These are phyloP conservation scores for Pseudogymnoascus verrucosus DNA, from an alignment of 2,329 filamentous ascomycete species.

Conservation along the genomic window DNA sequence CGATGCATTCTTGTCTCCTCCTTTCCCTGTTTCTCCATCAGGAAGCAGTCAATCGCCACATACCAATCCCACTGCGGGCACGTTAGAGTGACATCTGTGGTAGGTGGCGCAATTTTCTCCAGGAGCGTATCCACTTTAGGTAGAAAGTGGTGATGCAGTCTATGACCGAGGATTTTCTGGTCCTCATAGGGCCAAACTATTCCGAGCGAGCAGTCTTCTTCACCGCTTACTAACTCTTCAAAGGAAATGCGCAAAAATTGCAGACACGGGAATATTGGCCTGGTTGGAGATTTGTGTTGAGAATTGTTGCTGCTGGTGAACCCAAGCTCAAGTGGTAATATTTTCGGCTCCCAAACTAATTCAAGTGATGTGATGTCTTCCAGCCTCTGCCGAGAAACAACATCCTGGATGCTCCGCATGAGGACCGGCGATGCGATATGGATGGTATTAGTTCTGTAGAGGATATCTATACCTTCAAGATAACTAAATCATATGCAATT, in stretches of 20 bases:
- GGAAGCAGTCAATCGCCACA: not conserved
- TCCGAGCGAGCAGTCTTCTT: not conserved
- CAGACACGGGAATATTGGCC: not conserved
- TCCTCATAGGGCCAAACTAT: not conserved
- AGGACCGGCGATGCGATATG: not conserved
- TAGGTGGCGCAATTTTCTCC: not conserved
- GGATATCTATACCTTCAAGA: not conserved
- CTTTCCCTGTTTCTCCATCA: not conserved
- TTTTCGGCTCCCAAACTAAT: not conserved
- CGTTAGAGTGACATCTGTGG: not conserved
- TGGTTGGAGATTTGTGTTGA: not conserved
- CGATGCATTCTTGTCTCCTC: not conserved
- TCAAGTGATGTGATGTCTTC: not conserved
- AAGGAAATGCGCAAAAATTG: not conserved
- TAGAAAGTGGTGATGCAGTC: not conserved
- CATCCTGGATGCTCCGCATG: not conserved
- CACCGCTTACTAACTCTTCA: not conserved
- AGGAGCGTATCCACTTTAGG: not conserved
- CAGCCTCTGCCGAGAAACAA: not conserved
- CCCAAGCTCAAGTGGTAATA: not conserved
- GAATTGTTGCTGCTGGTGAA: not conserved
- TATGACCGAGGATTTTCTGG: not conserved
- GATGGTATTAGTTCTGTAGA: constrained; percentile 6
- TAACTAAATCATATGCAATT: not conserved
- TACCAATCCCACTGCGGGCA: not conserved